These are phyloP conservation scores for Takakia lepidozioides DNA, from an alignment of 225 moss, liverwort and hornwort species.

Conservation along the genomic window DNA sequence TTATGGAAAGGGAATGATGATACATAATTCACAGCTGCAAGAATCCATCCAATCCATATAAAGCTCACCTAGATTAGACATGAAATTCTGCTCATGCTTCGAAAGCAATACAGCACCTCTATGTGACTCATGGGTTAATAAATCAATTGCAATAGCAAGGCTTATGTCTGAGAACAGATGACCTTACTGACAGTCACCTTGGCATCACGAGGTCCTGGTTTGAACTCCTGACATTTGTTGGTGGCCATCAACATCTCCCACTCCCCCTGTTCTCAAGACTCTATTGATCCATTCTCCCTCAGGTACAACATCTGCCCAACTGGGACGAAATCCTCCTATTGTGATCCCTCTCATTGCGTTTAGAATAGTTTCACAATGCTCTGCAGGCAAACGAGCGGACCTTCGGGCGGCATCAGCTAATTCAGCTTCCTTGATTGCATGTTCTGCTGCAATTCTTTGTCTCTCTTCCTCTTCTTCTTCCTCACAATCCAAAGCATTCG, in stretches of 20 bases:
- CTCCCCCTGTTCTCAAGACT: slow-evolving; percentile 20
- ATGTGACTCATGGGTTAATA: no score
- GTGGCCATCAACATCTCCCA: no score
- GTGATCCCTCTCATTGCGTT: slow-evolving; percentile 89
- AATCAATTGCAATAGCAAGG: no score
- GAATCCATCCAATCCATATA: no score
- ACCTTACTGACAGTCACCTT: no score
- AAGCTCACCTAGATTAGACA: no score
- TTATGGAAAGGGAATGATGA: no score
- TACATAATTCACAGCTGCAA: no score
- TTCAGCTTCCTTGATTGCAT: slow-evolving; percentile 67
- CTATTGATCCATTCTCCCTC: slow-evolving; percentile 83
- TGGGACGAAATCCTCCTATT: slow-evolving; percentile 63
- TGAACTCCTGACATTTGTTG: slow-evolving; percentile 13
- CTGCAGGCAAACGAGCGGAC: slow-evolving; percentile 71
- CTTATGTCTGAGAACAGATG: no score
- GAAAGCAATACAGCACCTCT: no score
- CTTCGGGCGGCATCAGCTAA: slow-evolving; percentile 69
- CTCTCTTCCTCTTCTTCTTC: slow-evolving; percentile 81
- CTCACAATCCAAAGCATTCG: slow-evolving; percentile 55
- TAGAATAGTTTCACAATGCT: slow-evolving; percentile 66
- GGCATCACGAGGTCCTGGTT: no score
- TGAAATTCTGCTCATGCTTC: no score
- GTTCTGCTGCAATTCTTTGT: slow-evolving; percentile 55
- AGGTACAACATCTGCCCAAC: slow-evolving; percentile 84